Evolutionary conservation across 495 filamentous ascomycete genomes (phyloP).

Genomic region (Talaromyces adpressus): DNA sequence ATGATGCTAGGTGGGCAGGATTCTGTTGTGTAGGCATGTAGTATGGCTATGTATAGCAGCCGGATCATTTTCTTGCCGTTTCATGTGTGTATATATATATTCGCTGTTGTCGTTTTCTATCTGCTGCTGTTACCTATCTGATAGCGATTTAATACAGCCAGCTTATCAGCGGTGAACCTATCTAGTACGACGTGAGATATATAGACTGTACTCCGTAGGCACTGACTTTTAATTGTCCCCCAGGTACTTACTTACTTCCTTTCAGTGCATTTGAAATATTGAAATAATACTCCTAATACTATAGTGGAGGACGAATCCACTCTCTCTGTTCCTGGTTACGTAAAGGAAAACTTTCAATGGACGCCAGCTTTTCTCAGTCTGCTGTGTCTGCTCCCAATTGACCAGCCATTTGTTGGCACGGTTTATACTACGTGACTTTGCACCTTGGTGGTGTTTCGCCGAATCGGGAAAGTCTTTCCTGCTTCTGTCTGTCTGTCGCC

Average conservation of each 20-base stretch:
- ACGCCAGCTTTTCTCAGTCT: conserved; percentile 6
- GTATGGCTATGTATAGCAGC: too few species aligned
- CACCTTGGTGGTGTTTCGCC: conserved; percentile 4
- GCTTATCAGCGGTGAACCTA: neutral
- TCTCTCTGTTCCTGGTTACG: conserved; percentile 20
- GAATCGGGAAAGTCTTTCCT: conserved; percentile 15
- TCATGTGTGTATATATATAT: neutral
- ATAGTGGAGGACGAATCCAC: neutral
- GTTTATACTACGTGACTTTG: neutral
- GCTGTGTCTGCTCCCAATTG: conserved; percentile 8
- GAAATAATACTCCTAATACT: neutral
- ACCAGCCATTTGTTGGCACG: neutral
- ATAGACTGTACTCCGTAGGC: neutral
- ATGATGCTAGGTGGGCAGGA: too few species aligned
- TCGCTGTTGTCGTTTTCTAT: neutral
- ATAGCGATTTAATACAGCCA: neutral
- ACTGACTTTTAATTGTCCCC: too few species aligned
- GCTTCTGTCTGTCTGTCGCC: too few species aligned
- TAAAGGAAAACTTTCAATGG: conserved; percentile 17
- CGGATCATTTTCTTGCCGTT: too few species aligned
- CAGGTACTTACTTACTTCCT: too few species aligned
- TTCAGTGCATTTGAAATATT: neutral
- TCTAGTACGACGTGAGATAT: neutral
- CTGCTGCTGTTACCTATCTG: neutral
- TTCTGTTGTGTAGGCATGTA: neutral